Evolutionary conservation across 139 green algal species (phyloP).

Genomic region (Volvox reticuliferus): DNA sequence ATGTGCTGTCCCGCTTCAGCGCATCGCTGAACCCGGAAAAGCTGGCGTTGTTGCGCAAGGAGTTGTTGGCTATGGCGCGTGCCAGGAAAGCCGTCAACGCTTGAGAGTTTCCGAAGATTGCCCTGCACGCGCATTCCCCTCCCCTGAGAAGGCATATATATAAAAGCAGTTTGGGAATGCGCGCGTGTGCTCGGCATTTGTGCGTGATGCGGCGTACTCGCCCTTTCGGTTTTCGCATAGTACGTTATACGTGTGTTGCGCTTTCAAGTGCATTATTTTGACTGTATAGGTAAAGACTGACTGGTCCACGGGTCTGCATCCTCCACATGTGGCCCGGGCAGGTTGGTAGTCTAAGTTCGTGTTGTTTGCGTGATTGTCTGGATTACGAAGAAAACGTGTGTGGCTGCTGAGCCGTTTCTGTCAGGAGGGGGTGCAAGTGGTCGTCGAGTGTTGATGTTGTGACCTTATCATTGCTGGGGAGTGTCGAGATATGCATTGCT

Average conservation of each 20-base stretch:
- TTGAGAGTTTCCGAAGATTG: neutral
- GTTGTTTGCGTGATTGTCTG: too few species aligned
- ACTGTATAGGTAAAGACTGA: neutral
- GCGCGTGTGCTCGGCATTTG: too few species aligned
- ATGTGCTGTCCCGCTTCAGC: constrained; percentile 60
- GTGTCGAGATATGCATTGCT: too few species aligned
- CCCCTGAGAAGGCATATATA: neutral
- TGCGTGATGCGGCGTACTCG: neutral
- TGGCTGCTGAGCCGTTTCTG: too few species aligned
- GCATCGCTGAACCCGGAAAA: constrained; percentile 72
- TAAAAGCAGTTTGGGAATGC: neutral
- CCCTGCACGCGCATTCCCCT: too few species aligned
- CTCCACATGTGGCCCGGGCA: neutral
- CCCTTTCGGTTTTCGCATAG: too few species aligned
- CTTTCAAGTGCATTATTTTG: neutral
- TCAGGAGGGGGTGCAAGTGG: too few species aligned
- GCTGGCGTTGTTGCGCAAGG: constrained; percentile 58
- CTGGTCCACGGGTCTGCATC: neutral
- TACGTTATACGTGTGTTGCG: too few species aligned
- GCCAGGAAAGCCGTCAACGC: neutral
- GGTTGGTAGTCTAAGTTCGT: neutral
- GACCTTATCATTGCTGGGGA: too few species aligned
- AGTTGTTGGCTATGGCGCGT: neutral
- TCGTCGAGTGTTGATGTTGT: too few species aligned
- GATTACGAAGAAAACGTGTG: too few species aligned